Conservation (phyloP, 2,329 filamentous ascomycete species). For the Colletotrichum neosansevieriae region DNA sequence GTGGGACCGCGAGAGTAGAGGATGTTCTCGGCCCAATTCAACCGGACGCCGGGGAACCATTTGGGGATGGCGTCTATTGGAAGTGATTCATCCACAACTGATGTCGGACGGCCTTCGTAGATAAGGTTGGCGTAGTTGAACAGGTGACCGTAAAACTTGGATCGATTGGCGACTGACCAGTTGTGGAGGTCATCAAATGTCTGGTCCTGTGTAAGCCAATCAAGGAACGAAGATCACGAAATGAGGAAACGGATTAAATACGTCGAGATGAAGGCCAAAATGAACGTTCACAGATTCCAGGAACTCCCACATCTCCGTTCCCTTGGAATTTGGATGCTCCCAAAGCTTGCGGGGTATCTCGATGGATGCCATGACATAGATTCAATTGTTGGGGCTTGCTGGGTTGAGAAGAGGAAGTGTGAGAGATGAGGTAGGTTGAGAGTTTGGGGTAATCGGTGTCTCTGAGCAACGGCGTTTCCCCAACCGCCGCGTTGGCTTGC, state of each 20-base stretch:
- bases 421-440: conserved; percentile 3
- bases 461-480: conserved; percentile 26
- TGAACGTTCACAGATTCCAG: conserved; percentile 74
- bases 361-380: conserved; percentile 47
- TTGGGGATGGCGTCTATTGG: conserved; percentile 78
- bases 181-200: conserved; percentile 77
- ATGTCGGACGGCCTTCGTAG: conserved; percentile 68
- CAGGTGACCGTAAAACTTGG: conserved; percentile 74
- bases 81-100: conserved; percentile 75
- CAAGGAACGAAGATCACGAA: neutral
- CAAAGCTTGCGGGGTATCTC: conserved; percentile 72
- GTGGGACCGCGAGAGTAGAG: conserved; percentile 68
- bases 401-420: neutral
- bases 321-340: conserved; percentile 72
- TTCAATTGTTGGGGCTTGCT: neutral
- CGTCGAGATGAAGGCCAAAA: conserved; percentile 68
- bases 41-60: conserved; percentile 80
- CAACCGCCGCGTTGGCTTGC: conserved; percentile 27
- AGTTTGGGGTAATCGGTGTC: conserved; percentile 5
- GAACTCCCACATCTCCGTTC: conserved; percentile 75
- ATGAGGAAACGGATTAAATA: conserved; percentile 46
- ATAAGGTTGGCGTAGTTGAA: conserved; percentile 73
- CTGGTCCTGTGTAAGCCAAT: conserved; percentile 50
- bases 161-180: conserved; percentile 73
- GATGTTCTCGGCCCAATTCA: conserved; percentile 87